A percentile compares a stretch with the other conserved stretches of the same genome.
These are phyloP conservation scores for Solanum appendiculatum DNA, from an alignment of 257 asterid genomes.

Conservation along the genomic window DNA sequence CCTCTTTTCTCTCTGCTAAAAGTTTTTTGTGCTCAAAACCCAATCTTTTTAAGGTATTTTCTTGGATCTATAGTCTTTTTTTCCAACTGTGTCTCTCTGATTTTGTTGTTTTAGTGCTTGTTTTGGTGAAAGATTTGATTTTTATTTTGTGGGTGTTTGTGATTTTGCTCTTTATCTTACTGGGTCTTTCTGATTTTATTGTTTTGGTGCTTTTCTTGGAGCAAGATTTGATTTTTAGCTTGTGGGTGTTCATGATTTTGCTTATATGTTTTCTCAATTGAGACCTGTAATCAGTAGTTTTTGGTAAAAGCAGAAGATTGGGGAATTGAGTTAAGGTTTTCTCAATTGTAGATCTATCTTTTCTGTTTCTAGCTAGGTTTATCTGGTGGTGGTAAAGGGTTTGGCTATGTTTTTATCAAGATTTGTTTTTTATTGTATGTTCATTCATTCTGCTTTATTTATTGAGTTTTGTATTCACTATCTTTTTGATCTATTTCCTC, in stretches of 20 bases:
- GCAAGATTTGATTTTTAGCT: neutral
- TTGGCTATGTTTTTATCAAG: neutral
- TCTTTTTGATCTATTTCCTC: neutral
- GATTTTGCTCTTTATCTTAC: neutral
- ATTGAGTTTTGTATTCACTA: neutral
- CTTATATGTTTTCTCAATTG: neutral
- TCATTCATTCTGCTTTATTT: neutral
- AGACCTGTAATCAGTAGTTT: neutral
- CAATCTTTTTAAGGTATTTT: neutral
- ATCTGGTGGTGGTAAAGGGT: neutral
- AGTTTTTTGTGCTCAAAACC: neutral
- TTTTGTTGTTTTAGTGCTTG: neutral
- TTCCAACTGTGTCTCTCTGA: neutral
- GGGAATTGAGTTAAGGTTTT: neutral
- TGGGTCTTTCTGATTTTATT: neutral
- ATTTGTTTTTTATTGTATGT: neutral
- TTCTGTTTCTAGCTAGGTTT: neutral
- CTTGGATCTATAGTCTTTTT: neutral
- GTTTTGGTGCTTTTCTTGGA: neutral
- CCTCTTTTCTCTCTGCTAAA: neutral
- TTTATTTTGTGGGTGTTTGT: neutral
- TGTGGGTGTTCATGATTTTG: neutral
- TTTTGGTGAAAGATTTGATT: neutral
- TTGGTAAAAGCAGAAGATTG: neutral
- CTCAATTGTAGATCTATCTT: neutral